A percentile compares a stretch with the other conserved stretches of the same genome.
phyloP scores from a whole-genome alignment of 169 alveolate genomes.

The Plasmodium gallinaceum region DNA sequence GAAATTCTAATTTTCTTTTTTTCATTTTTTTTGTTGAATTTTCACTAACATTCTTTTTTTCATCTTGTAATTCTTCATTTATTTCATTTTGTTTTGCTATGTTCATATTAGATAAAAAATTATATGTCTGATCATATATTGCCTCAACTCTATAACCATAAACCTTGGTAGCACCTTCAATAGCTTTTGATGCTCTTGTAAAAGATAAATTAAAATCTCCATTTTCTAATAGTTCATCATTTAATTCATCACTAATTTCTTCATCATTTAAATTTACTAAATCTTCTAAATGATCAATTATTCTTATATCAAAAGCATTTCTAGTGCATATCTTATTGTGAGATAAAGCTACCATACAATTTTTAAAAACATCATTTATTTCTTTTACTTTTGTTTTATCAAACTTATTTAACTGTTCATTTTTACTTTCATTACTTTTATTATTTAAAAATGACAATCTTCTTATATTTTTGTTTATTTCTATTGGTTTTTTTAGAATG shows the following conservation, averaged over 20 bases:
- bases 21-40: constrained; percentile 42
- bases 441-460: constrained; percentile 60
- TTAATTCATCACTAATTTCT: constrained; percentile 80
- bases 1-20: constrained; percentile 64
- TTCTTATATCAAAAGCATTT: constrained; percentile 89
- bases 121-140: constrained; percentile 85
- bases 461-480: constrained; percentile 63
- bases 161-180: constrained; percentile 86
- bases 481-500: constrained; percentile 65
- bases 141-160: constrained; percentile 89
- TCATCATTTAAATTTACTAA: constrained; percentile 85
- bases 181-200: constrained; percentile 86
- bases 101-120: constrained; percentile 83
- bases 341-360: constrained; percentile 87
- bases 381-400: constrained; percentile 78
- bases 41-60: constrained; percentile 36
- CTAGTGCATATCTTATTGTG: constrained; percentile 87
- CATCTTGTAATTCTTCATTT: constrained; percentile 54
- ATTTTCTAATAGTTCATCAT: constrained; percentile 65
- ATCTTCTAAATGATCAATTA: constrained; percentile 89
- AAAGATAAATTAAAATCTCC: constrained; percentile 78
- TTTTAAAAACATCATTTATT: constrained; percentile 83
- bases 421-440: constrained; percentile 18
- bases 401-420: constrained; percentile 15
- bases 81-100: constrained; percentile 73